Conservation (phyloP, 2,329 filamentous ascomycete species). For the Pleomassaria siparia region DNA sequence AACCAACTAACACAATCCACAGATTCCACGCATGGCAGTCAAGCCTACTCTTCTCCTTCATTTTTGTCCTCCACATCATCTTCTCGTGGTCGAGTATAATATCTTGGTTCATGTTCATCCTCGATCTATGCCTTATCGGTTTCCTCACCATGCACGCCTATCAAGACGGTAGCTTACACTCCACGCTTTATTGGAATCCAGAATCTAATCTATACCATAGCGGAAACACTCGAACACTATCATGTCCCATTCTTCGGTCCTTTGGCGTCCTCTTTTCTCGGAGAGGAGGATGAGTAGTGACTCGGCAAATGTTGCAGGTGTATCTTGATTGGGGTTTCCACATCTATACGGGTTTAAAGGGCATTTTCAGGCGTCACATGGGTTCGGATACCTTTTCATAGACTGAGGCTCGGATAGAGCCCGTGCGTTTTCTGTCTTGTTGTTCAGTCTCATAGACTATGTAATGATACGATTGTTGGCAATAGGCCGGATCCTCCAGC, state of each 20-base stretch:
- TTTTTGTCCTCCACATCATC: slow-evolving; percentile 74
- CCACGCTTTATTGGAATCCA: neutral
- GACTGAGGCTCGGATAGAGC: neutral
- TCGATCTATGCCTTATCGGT: slow-evolving; percentile 73
- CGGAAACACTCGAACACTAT: slow-evolving; percentile 66
- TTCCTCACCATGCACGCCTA: slow-evolving; percentile 80
- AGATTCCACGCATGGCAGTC: slow-evolving; percentile 98
- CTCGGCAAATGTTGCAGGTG: neutral
- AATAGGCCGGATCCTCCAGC: neutral
- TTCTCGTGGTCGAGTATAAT: slow-evolving; percentile 83
- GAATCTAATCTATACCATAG: slow-evolving; percentile 39
- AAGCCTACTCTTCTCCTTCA: slow-evolving; percentile 74
- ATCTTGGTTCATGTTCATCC: slow-evolving; percentile 78
- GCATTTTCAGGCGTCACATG: slow-evolving; percentile 4
- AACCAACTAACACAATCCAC: slow-evolving; percentile 5
- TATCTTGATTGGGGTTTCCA: neutral
- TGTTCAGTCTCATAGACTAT: neutral
- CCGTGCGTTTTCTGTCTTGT: neutral
- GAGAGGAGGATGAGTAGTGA: slow-evolving; percentile 69
- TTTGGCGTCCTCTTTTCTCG: slow-evolving; percentile 84
- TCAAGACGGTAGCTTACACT: slow-evolving; percentile 65
- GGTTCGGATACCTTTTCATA: neutral
- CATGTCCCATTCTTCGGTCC: slow-evolving; percentile 86
- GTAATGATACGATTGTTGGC: neutral
- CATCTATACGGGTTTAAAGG: slow-evolving; percentile 1